Evolutionary conservation across 208 protist species (phyloP), one percentile per base, ranked within the genome.

Genomic region (Crithidia mellificae): DNA sequence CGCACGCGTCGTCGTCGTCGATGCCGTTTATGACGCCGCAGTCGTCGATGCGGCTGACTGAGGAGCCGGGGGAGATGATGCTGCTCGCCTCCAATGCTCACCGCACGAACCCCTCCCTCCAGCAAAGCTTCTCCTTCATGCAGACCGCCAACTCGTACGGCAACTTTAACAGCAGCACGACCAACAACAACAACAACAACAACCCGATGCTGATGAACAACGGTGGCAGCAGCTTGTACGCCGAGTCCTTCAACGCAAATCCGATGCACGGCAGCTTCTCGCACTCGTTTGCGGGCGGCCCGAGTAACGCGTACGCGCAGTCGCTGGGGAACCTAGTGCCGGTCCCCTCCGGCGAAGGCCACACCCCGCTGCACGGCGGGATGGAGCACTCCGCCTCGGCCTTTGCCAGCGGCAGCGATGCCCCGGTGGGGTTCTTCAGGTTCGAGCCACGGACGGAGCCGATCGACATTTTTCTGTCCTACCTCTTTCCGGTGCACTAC

Each of bases 401-500:
- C n/a, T 11, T 2, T 29, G 43, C 3, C 50, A 58, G 47, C 22
- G 49, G 3, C n/a, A 20, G 43, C 29, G 24, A 5, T 29, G 65
- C 68, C 14, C 67, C 72, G 5, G 65, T 54, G 12, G 44, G 56
- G 55, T 74, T 61, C 47, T 87, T 88, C 61, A 47, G 72, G 2
- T 93, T 91, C 41, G 90, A 93, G 59, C 66, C 65, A n/a, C 85
- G 81, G 47, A 78, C 57, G 36, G 83, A 91, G 66, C 78, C 90
- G 25, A 87, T 92, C 52, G 87, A 93, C 52, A 75, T 94, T 20
- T 95, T 96, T 54, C 82, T 96, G n/a, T 91, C 88, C 20, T 96
- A 96, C 71, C 68, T 94, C 3, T 92, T 80, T 59, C 91, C 91
- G 5, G 81, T 95, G 38, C 91, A 96, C 74, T 96, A 95, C 85